Base-by-base conservation (phyloP, 108 stramenopile genomes). In the Epithemia pelagica region DNA sequence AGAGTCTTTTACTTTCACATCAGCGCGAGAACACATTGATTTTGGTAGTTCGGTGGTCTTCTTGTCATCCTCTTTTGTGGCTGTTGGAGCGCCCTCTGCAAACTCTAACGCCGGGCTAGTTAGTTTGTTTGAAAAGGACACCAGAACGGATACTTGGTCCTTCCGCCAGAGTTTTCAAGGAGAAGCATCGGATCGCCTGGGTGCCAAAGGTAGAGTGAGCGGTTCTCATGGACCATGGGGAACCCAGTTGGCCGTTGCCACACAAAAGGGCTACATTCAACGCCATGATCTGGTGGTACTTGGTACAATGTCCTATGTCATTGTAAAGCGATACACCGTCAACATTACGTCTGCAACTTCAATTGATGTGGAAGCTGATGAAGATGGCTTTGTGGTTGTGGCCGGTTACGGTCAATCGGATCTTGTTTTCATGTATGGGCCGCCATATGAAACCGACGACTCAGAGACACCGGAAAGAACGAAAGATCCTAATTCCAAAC, bases 21-120 rank as follows among this genome's bases (percentile, higher is more conserved):
- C 37, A 10, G 37, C 37, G 15, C 10, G 15, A 5, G 37, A 46
- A 15, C 37, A 46, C 37, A 21, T 26, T 8, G 56, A 58, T 23
- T 58, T 58, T 58, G 56, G 56, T 5, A 26, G 25, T n/a, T 58
- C 56, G 7, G 56, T 58, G 5, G 56, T 27, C 26, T 23, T 58
- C 21, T 21, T 58, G 7, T 58, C 56, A 7, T 5, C 22, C 5
- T 7, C 22, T 27, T n/a, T 19, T 58, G 26, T 58, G 25, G 56
- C 56, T 58, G 56, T 27, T 7, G 56, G 56, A 8, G 56, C 25
- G 8, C 56, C 56, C 8, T 23, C 25, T 58, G 56, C 56, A 5
- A 58, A 27, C 26, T 18, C 7, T 7, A 27, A 58, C 25, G 21
- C 56, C 56, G 56, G 56, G 21, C 8, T 58, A 7, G 56, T 58